phyloP scores from a whole-genome alignment of 2,329 filamentous ascomycete species.

The Sclerotinia minor region DNA sequence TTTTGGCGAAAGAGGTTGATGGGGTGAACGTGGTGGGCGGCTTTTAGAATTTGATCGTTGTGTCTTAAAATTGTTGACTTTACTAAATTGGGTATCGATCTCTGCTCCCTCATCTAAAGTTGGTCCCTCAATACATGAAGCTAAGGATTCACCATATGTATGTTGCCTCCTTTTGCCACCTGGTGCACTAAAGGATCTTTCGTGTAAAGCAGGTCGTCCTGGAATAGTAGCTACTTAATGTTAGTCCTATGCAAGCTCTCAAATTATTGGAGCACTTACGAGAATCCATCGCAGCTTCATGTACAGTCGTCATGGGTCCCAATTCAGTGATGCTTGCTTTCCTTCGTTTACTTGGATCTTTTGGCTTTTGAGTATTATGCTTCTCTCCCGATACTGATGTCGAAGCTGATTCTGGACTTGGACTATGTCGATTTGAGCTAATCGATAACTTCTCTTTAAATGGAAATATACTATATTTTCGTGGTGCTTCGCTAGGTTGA shows the following conservation, averaged over 20 bases:
- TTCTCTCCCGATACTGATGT: slow-evolving; percentile 43
- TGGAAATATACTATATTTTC: slow-evolving; percentile 64
- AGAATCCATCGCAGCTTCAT: slow-evolving; percentile 68
- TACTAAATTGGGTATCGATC: slow-evolving; percentile 26
- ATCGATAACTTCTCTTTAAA: slow-evolving; percentile 45
- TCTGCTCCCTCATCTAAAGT: slow-evolving; percentile 43
- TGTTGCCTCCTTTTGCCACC: slow-evolving; percentile 51
- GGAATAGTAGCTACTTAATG: slow-evolving; percentile 61
- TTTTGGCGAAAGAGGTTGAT: slow-evolving; percentile 53
- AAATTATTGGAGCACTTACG: slow-evolving; percentile 51
- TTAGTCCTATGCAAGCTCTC: slow-evolving; percentile 24
- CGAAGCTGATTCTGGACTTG: slow-evolving; percentile 47
- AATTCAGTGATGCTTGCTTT: slow-evolving; percentile 66
- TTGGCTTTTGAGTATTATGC: slow-evolving; percentile 52
- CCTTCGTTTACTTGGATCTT: slow-evolving; percentile 59
- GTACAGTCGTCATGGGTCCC: slow-evolving; percentile 68
- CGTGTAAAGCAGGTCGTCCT: slow-evolving; percentile 62
- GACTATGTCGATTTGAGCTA: slow-evolving; percentile 47
- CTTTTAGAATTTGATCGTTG: neutral
- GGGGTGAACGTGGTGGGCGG: slow-evolving; percentile 33
- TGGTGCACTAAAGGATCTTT: slow-evolving; percentile 64
- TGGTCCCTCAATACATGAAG: slow-evolving; percentile 41
- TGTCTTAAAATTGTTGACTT: slow-evolving; percentile 11
- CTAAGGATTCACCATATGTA: slow-evolving; percentile 43
- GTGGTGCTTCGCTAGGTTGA: slow-evolving; percentile 48